Evolutionary conservation across 1,139 yeast genomes (phyloP), one percentile per base, ranked within the genome.

Genomic region (Debaryomycetaceae sp.): DNA sequence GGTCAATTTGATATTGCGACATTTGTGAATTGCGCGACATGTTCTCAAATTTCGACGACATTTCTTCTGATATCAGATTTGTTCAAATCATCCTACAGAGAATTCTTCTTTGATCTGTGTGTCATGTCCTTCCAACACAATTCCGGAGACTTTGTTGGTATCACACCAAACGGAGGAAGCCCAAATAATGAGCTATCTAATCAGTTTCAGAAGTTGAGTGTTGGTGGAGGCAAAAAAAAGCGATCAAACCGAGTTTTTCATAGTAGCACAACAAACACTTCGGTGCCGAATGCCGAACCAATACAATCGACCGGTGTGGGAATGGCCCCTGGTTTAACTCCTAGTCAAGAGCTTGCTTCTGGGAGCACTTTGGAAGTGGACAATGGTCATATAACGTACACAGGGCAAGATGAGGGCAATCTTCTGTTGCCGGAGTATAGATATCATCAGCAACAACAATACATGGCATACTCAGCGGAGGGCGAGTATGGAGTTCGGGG

Each of bases 351-450:
- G 11, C 11, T 22, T 8, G 11, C 26, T 8, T 22, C 26, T 22
- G 7, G 7, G 7, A 11, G 26, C 11, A 3, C 7, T 8, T 11
- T 8, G 13, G 31, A 34, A 13, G 14, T 28, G 18, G 32, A 31
- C 11, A 15, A 24, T 31, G 29, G 29, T 24, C 17, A 24, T 8
- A 24, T 26, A 5, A 14, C 13, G 32, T 18, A 19, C 16, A 24
- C 26, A 22, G 17, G 16, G 15, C 15, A 34, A 14, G 33, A 30
- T 11, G 33, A 19, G 6, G 15, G 17, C 34, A 46, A 47, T 33
- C 71, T 80, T 19, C 72, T 84, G 4, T 67, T 87, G 16, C 73
- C 83, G 2, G 73, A 67, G 4, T 75, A 78, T 44, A 71, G 95
- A 46, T 68, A 70, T 52, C 61, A 59, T 18, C 76, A 76, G 36